These are phyloP conservation scores for Phytopythium sindhum DNA, from an alignment of 352 stramenopile genomes.

Conservation along the genomic window DNA sequence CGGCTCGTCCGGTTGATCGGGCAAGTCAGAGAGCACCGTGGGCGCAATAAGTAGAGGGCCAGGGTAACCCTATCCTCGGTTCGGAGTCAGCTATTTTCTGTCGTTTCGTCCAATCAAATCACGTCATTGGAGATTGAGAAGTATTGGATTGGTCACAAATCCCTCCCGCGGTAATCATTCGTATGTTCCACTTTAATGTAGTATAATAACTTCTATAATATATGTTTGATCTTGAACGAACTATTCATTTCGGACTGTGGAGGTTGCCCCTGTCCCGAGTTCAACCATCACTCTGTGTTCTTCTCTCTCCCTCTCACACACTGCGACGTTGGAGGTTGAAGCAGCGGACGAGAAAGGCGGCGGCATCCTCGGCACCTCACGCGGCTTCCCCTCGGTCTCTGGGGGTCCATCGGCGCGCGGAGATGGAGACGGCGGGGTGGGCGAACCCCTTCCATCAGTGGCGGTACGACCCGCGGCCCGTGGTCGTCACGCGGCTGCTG, in stretches of 20 bases:
- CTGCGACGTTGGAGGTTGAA: neutral
- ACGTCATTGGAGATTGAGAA: neutral
- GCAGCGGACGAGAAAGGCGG: neutral
- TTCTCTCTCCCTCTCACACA: neutral
- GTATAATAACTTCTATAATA: no score
- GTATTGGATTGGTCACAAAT: neutral
- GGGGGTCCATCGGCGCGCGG: neutral
- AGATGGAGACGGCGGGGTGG: neutral
- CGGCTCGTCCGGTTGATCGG: neutral
- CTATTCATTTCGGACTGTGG: neutral
- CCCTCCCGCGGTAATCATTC: neutral
- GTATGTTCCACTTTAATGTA: neutral
- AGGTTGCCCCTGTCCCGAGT: neutral
- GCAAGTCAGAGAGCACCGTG: neutral
- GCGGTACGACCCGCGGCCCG: constrained; percentile 28
- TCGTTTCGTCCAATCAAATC: neutral
- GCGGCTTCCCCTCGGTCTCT: neutral
- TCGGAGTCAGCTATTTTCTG: neutral
- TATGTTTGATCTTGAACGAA: no score
- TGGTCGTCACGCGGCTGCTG: constrained; percentile 35
- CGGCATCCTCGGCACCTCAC: neutral
- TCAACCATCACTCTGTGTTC: constrained; percentile 1
- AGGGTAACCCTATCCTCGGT: neutral
- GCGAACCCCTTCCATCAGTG: constrained; percentile 16
- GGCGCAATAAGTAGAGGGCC: neutral